phyloP scores from a whole-genome alignment of 495 filamentous ascomycete genomes.

The Aspergillus nidulans region DNA sequence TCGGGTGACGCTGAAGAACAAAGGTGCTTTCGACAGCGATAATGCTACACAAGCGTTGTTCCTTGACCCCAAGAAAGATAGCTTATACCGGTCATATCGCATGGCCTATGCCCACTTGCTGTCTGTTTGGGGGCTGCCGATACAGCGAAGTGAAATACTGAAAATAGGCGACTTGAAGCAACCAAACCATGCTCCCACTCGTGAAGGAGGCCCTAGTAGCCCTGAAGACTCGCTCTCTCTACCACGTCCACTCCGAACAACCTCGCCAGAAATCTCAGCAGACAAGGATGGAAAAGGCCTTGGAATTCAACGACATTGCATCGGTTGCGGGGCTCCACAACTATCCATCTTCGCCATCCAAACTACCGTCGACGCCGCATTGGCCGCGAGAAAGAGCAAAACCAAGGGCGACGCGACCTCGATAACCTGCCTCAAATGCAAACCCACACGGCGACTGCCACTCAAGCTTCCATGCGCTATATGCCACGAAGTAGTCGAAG shows the following conservation, averaged over 20 bases:
- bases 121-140: conserved; percentile 73
- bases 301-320: conserved; percentile 44
- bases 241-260: conserved; percentile 7
- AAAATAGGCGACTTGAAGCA: conserved; percentile 54
- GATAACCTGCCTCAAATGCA: conserved; percentile 33
- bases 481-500: conserved; percentile 43
- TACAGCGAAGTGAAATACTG: conserved; percentile 72
- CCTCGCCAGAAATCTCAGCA: background rate
- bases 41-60: conserved; percentile 63
- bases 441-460: conserved; percentile 34
- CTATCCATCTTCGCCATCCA: conserved; percentile 35
- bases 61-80: conserved; percentile 57
- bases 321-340: conserved; percentile 39
- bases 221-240: conserved; percentile 25
- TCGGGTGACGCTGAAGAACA: conserved; percentile 66
- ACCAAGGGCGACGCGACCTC: conserved; percentile 19
- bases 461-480: conserved; percentile 42
- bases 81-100: conserved; percentile 66
- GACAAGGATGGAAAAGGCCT: conserved; percentile 24
- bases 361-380: conserved; percentile 16
- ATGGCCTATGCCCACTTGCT: conserved; percentile 77
- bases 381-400: conserved; percentile 19
- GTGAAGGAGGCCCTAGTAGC: conserved; percentile 21
- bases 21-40: conserved; percentile 72
- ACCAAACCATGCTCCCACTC: conserved; percentile 13